phyloP scores from a whole-genome alignment of 2,329 filamentous ascomycete species.

The Aureobasidium pullulans region DNA sequence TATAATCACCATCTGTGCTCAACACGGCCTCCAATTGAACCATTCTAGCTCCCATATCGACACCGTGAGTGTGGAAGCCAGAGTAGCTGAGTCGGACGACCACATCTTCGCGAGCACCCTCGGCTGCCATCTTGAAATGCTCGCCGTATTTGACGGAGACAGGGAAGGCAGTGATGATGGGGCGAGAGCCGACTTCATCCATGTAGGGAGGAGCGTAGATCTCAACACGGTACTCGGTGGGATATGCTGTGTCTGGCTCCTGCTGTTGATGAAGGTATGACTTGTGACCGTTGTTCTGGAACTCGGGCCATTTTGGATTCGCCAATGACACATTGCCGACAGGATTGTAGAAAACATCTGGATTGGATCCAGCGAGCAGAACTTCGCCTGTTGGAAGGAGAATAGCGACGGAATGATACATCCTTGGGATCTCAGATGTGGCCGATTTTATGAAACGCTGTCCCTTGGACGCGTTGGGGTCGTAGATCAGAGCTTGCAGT shows the following conservation, averaged over 20 bases:
- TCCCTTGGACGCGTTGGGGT: conserved; percentile 43
- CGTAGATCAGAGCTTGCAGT: conserved; percentile 51
- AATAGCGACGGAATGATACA: conserved; percentile 56
- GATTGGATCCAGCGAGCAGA: conserved; percentile 54
- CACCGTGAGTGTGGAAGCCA: conserved; percentile 52
- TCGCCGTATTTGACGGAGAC: conserved; percentile 38
- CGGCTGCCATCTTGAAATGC: conserved; percentile 35
- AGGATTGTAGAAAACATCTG: conserved; percentile 50
- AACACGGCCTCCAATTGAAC: conserved; percentile 41
- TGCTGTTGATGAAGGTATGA: conserved; percentile 14
- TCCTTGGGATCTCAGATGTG: conserved; percentile 34
- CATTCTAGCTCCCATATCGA: conserved; percentile 58
- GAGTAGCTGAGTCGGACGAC: conserved; percentile 50
- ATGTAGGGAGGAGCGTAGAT: conserved; percentile 55
- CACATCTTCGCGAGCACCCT: neutral
- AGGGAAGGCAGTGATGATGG: conserved; percentile 44
- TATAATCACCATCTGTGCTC: conserved; percentile 38
- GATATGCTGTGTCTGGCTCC: conserved; percentile 27
- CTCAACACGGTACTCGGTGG: conserved; percentile 55
- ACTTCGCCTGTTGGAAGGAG: conserved; percentile 55
- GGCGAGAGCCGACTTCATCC: conserved; percentile 38
- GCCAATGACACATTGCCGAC: conserved; percentile 17
- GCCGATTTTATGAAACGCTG: conserved; percentile 43
- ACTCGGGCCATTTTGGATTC: conserved; percentile 31
- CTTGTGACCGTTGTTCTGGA: conserved; percentile 29